Conservation (phyloP, 176 grass and related monocot species). For the Chrysopogon serrulatus region DNA sequence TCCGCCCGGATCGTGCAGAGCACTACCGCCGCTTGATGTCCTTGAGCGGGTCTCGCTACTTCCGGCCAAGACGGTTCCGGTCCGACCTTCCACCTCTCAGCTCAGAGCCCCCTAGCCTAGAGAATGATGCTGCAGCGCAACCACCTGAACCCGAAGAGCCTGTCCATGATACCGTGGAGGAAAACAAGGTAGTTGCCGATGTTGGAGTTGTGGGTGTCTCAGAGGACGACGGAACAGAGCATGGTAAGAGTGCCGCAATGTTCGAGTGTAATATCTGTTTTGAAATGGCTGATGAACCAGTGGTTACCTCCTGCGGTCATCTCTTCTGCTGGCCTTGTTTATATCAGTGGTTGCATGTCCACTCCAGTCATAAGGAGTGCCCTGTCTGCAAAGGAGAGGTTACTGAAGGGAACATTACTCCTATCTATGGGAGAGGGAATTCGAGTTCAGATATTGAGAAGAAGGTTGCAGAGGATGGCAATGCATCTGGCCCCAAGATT, state of each 20-base stretch:
- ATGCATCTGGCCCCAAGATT: conserved; percentile 47
- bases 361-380: conserved; percentile 85
- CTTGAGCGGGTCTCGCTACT: conserved; percentile 24
- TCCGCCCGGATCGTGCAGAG: conserved; percentile 30
- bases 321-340: conserved; percentile 99
- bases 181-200: conserved; percentile 40
- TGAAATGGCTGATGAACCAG: conserved; percentile 80
- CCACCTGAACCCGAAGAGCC: conserved; percentile 32
- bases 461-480: conserved; percentile 52
- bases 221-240: conserved; percentile 47
- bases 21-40: conserved; percentile 46
- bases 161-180: conserved; percentile 28
- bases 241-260: conserved; percentile 49
- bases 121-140: conserved; percentile 8
- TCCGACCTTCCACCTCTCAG: conserved; percentile 57
- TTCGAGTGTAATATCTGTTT: conserved; percentile 99
- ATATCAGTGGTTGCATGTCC: conserved; percentile 92
- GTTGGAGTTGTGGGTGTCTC: conserved; percentile 24
- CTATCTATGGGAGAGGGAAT: conserved; percentile 92
- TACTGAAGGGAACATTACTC: conserved; percentile 70
- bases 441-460: conserved; percentile 41
- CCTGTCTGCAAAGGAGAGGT: conserved; percentile 98
- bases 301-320: conserved; percentile 92
- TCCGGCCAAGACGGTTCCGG: conserved; percentile 65
- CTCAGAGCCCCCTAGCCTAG: conserved; percentile 32